Percentiles rank a stretch among this genome's conserved stretches.
These are phyloP conservation scores for Mariannaea sp. DNA, from an alignment of 2,329 filamentous ascomycete species.

Conservation along the genomic window DNA sequence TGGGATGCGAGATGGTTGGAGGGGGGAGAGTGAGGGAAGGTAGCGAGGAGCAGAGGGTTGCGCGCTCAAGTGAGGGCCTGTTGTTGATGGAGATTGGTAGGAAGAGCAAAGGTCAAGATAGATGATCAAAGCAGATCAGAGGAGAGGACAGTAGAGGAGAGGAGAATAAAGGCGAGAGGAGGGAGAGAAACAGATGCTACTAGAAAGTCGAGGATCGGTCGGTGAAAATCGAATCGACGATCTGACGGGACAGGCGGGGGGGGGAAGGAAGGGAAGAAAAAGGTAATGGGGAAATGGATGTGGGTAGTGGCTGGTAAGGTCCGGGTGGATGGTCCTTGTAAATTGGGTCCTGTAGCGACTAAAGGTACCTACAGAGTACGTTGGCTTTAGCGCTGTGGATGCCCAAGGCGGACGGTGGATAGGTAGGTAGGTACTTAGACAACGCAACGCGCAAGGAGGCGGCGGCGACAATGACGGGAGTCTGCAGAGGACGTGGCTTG, in stretches of 20 bases:
- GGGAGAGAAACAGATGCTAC: constrained; percentile 1
- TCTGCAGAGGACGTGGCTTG: no score
- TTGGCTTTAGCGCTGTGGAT: no score
- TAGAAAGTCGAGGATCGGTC: constrained; percentile 6
- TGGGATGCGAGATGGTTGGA: constrained; percentile 8
- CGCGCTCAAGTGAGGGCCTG: not conserved
- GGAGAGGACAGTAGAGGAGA: not conserved
- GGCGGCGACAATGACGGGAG: no score
- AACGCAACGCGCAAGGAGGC: no score
- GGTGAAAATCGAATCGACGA: constrained; percentile 19
- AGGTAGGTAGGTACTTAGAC: no score
- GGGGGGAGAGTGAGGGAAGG: not conserved
- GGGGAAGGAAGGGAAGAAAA: no score
- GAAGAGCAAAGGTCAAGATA: no score
- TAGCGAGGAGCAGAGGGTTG: not conserved
- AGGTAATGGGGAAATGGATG: constrained; percentile 9
- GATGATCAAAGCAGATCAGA: no score
- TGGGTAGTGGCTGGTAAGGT: constrained; percentile 6
- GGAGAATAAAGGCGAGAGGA: constrained; percentile 2
- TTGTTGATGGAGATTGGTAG: not conserved
- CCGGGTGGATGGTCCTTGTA: constrained; percentile 7
- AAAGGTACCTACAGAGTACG: not conserved
- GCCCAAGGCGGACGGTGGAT: not conserved
- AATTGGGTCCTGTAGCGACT: not conserved
- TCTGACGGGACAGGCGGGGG: no score